Percentiles rank a stretch among this genome's conserved stretches.
These are phyloP conservation scores for Paecilomyces dactylethromorphus DNA, from an alignment of 2,329 filamentous ascomycete genomes.

Conservation along the genomic window DNA sequence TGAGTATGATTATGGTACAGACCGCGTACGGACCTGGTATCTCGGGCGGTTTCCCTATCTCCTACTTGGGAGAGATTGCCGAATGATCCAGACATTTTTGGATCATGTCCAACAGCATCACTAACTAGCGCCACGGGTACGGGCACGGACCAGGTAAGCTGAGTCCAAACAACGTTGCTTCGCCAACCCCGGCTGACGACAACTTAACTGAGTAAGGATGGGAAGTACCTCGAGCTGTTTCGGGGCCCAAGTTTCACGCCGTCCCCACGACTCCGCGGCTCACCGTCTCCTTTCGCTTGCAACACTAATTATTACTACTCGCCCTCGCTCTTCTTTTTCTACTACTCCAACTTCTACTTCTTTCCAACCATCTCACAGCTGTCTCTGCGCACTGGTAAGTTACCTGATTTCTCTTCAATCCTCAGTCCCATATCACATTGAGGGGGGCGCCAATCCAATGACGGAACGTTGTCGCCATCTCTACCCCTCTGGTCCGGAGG, in stretches of 20 bases:
- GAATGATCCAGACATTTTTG: no score
- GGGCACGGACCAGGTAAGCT: no score
- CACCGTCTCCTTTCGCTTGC: constrained; percentile 3
- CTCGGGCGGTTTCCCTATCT: no score
- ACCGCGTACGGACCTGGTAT: no score
- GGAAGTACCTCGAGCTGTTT: not conserved
- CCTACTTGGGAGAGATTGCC: no score
- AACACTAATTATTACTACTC: constrained; percentile 9
- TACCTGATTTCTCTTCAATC: not conserved
- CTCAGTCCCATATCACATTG: not conserved
- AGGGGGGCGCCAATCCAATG: constrained; percentile 16
- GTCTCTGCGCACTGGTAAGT: constrained; percentile 4
- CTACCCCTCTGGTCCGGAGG: constrained; percentile 10
- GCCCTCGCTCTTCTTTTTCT: constrained; percentile 5
- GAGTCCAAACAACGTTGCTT: not conserved
- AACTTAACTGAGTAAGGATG: not conserved
- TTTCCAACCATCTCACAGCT: constrained; percentile 3
- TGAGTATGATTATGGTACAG: no score
- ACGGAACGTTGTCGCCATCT: constrained; percentile 23
- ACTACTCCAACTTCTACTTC: constrained; percentile 8
- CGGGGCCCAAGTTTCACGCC: not conserved
- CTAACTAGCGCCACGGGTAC: no score
- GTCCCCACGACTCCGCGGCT: not conserved
- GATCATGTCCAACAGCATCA: no score
- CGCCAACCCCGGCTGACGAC: not conserved